Base-by-base conservation (phyloP, 768 basidiomycete genomes). In the Tulasnella sp. region DNA sequence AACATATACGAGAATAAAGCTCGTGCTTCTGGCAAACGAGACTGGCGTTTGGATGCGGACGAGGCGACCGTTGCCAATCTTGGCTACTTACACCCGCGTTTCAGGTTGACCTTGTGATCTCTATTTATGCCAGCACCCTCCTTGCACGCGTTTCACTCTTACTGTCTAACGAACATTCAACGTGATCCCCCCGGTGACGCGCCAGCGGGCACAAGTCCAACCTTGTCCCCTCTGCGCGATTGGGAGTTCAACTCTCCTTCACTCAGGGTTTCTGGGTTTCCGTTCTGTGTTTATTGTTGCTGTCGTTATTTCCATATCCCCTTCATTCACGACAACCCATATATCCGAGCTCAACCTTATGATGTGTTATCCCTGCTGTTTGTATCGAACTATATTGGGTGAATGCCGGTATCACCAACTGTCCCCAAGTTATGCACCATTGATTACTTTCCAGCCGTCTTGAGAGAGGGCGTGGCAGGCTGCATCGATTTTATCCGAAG, bases 81-180 rank as follows among this genome's bases (percentile, higher is more conserved):
- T 15, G 66, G 66, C 2, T 42, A 60, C 36, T 39, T 55, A n/a
- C 66, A 67, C 48, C 66, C 66, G 7, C 21, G 27, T 6, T 66
- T 72, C 57, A 64, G 66, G 2, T 39, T 52, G 15, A 58, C 57
- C 17, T 29, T 57, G 42, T 57, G 25, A 54, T 11, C 23, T 23
- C 5, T n/a, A n/a, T n/a, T n/a, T 17, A 39, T 17, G 9, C 36
- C 36, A n/a, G 17, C 17, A 9, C 36, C 17, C 17, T 39, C 17
- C 36, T 39, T 39, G 9, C 36, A n/a, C 9, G 17, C 17, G 17
- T 39, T 39, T 17, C 17, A 39, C 36, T 39, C 36, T 9, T 17
- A 11, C 11, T 39, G 9, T 11, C 9, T 11, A 39, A 39, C 36
- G 11, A 39, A n/a, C 52, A 37, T 54, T 40, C 34, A 40, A 54